Percentiles rank a stretch among this genome's conserved stretches.
Evolutionary conservation across 345 rosid species (phyloP).

Genomic region (Acer yangbiense): DNA sequence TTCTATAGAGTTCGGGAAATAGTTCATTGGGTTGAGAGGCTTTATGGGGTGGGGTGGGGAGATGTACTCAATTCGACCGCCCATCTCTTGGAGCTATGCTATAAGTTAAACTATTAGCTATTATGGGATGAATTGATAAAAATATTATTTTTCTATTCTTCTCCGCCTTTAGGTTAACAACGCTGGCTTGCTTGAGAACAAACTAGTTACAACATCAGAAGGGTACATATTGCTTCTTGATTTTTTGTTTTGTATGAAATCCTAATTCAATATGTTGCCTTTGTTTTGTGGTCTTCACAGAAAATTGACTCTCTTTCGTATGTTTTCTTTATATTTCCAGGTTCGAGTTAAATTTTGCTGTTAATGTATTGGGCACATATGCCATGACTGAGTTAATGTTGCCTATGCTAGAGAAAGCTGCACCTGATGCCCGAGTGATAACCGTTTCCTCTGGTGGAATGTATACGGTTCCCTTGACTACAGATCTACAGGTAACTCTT

Average conservation of each 20-base stretch:
- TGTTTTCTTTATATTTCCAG: constrained; percentile 32
- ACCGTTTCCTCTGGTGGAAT: constrained; percentile 91
- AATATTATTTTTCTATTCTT: constrained; percentile 12
- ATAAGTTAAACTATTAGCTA: not conserved
- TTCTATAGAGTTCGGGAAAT: not conserved
- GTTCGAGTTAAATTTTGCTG: constrained; percentile 72
- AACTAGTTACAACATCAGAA: constrained; percentile 60
- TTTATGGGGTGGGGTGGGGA: not conserved
- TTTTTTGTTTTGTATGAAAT: constrained; percentile 4
- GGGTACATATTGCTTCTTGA: constrained; percentile 51
- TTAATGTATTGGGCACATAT: constrained; percentile 86
- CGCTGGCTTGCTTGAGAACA: constrained; percentile 79
- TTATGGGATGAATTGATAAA: not conserved
- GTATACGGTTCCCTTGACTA: constrained; percentile 73
- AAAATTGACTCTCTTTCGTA: not conserved
- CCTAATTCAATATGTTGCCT: not conserved
- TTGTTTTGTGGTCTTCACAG: not conserved
- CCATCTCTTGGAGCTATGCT: not conserved
- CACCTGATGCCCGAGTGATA: constrained; percentile 83
- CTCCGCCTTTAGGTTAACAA: constrained; percentile 64
- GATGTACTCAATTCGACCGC: not conserved
- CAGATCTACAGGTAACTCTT: constrained; percentile 69
- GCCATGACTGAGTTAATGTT: constrained; percentile 67
- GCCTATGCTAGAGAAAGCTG: constrained; percentile 79
- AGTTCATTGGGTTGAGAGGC: not conserved